phyloP scores from a whole-genome alignment of 148 eudicot genomes.

The Silene latifolia region DNA sequence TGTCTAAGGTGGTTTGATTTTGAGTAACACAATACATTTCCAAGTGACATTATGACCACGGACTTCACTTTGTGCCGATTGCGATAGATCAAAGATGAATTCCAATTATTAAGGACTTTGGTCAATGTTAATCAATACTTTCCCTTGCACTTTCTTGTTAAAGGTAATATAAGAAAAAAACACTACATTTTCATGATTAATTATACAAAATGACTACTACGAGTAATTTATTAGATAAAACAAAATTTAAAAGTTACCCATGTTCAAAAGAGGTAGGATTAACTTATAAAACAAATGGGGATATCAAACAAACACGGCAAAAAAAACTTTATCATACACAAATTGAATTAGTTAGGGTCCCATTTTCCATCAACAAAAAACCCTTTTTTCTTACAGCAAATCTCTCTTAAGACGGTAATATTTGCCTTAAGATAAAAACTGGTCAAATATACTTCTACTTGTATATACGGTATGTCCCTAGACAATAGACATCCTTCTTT shows the following conservation, averaged over 20 bases:
- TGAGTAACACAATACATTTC: too few relatives aligned
- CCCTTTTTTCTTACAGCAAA: too few relatives aligned
- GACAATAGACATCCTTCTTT: too few relatives aligned
- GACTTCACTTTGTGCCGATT: not conserved
- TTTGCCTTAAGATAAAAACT: too few relatives aligned
- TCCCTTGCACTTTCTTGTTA: not conserved
- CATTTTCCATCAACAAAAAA: constrained; percentile 13
- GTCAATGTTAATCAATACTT: not conserved
- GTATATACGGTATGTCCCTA: too few relatives aligned
- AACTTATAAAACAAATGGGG: not conserved
- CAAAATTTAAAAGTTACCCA: not conserved
- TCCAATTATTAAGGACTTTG: not conserved
- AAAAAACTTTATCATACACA: constrained; percentile 18
- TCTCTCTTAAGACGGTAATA: too few relatives aligned
- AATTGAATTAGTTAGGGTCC: constrained; percentile 26
- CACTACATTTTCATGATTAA: not conserved
- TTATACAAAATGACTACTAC: not conserved
- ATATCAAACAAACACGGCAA: constrained; percentile 10
- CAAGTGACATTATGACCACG: too few relatives aligned
- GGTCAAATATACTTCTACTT: too few relatives aligned
- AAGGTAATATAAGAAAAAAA: not conserved
- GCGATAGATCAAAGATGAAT: not conserved
- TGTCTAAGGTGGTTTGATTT: too few relatives aligned
- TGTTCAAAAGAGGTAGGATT: not conserved
- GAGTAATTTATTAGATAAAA: not conserved